Evolutionary conservation across 768 basidiomycete species (phyloP).

Genomic region (Sporobolomyces roseus): DNA sequence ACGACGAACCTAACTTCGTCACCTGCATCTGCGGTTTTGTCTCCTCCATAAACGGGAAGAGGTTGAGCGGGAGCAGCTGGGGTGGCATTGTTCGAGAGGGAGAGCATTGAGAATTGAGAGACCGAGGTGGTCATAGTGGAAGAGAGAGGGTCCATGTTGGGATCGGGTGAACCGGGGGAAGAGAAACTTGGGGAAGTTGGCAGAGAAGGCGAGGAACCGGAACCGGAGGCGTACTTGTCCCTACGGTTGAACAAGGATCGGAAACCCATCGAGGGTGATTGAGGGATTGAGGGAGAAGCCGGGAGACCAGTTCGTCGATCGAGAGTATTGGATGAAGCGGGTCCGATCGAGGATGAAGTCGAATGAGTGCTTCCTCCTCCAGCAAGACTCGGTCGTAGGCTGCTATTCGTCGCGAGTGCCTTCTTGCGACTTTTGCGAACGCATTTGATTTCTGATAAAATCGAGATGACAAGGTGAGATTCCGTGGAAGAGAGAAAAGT

Average conservation of each 20-base stretch:
- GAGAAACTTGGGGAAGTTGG: slow-evolving; percentile 4
- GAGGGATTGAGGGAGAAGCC: slow-evolving; percentile 18
- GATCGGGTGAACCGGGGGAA: slow-evolving; percentile 6
- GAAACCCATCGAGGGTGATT: slow-evolving; percentile 42
- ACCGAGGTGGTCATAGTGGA: slow-evolving; percentile 32
- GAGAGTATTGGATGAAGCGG: slow-evolving; percentile 45
- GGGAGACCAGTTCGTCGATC: slow-evolving; percentile 44
- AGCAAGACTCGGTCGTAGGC: neutral
- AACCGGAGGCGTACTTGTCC: neutral
- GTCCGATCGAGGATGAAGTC: slow-evolving; percentile 8
- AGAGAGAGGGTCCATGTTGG: slow-evolving; percentile 29
- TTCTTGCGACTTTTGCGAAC: slow-evolving; percentile 40
- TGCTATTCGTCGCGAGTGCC: slow-evolving; percentile 9
- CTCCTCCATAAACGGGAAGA: slow-evolving; percentile 67
- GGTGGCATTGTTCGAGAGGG: slow-evolving; percentile 10
- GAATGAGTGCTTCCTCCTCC: neutral
- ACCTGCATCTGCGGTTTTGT: slow-evolving; percentile 69
- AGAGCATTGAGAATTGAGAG: slow-evolving; percentile 27
- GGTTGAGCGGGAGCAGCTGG: slow-evolving; percentile 47
- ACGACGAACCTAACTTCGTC: slow-evolving; percentile 96
- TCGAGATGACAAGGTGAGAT: neutral
- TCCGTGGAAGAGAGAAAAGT: neutral
- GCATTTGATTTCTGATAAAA: slow-evolving; percentile 39
- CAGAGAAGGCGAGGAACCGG: neutral
- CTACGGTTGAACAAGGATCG: slow-evolving; percentile 27